Evolutionary conservation across 2,329 filamentous ascomycete species (phyloP), one percentile per base, ranked within the genome.

Genomic region (Sclerotinia minor): DNA sequence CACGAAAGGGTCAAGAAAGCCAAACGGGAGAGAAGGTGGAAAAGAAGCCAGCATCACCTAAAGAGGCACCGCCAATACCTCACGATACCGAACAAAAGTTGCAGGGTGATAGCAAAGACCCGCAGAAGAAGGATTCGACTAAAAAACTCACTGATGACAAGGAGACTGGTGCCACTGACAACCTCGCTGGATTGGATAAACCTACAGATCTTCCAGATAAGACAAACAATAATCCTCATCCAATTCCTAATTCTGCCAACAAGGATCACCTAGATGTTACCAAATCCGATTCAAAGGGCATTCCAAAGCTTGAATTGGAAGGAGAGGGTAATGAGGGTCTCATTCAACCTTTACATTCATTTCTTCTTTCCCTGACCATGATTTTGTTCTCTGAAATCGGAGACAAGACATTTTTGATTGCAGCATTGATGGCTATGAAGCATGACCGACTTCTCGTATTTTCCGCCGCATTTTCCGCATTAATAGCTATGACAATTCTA

Each of bases 351-450:
- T 83, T 89, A 75, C 94, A 99, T 79, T 98, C 95, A 5, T 96
- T 95, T 76, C 77, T 96, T 17, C 88, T 98, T 44, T 96, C 95
- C 21, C 88, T 97, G 69, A 94, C 94, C 68, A 99, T 98, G 95
- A 99, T 99, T 75, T 83, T 98, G 71, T 90, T 98, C 74, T 97
- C 94, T 58, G 95, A 99, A 79, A 88, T 99, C 75, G 95, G 95
- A 71, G 95, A 99, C 85, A 99, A 99, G 82, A 99, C 95, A 0
- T 99, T 99, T 82, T 85, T 99, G 54, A 92, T 99, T 29, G 95
- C 95, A 8, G 94, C 94, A 9, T 86, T 99, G 24, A 99, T 99
- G 95, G 95, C 95, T 17, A 99, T 99, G 95, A 95, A 97, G 78
- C 94, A 99, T 76, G 91, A 95, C 70, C 90, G 95, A 64, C 82